Base-by-base conservation (phyloP, 106 monocot species). In the Dioscorea alata region DNA sequence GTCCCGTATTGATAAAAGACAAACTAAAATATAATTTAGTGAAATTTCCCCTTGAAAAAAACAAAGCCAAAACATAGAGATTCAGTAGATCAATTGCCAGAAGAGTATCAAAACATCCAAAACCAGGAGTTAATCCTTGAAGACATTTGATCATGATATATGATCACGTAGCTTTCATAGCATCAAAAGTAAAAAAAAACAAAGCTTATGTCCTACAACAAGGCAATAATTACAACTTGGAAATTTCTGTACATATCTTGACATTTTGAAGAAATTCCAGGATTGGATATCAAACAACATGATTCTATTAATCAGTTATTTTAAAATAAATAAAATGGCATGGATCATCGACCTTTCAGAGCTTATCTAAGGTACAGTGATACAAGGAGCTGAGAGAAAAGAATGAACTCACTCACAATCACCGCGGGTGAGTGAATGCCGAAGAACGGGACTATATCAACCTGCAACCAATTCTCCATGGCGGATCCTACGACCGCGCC, bases 381-480 rank as follows among this genome's bases (percentile, higher is more conserved):
- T 1, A 73, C 78, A 50, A 99, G 61, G 24, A 99, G 63, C 74
- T 99, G 92, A 7, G 89, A 90, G 73, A 99, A 75, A 49, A 99
- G 85, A 69, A 99, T 79, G 60, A 99, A 92, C 77, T 92, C 97
- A 63, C 87, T 87, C 35, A 99, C 77, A 64, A 99, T 81, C n/a
- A 99, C 92, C 8, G 89, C 89, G 49, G 97, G 89, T 57, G 97
- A 99, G 74, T 79, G 92, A 24, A 93, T 76, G 35, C 92, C 97
- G 14, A 92, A 75, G 62, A 99, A 87, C 14, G 97, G 97, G 21
- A 99, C 92, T 13, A 93, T 78, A 64, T 99, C 92, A 23, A 99
- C 97, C 74, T 99, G 97, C 69, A 99, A 75, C 84, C 82, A 92
- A 21, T 82, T 80, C 76, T 99, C 92, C 19, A 99, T 74, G 0